Evolutionary conservation across 768 basidiomycete genomes (phyloP), one percentile per base, ranked within the genome.

Genomic region (Lactifluus pinguis): DNA sequence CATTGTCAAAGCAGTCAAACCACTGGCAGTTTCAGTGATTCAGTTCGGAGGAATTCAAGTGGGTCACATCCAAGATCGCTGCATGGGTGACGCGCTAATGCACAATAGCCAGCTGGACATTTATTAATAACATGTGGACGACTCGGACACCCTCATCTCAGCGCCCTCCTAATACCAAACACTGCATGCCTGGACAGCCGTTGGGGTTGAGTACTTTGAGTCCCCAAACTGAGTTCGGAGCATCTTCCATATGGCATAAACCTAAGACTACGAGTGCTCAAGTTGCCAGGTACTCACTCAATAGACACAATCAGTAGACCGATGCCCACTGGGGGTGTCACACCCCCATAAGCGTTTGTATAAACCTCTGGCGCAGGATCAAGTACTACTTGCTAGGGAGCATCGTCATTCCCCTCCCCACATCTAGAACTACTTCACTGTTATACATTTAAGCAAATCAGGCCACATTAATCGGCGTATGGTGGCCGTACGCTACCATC

Each of bases 401-500:
- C 1, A 25, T 25, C 25, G 25, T 25, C 25, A 25, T 25, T 2
- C 25, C 25, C 25, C 25, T 25, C 25, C 25, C 25, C 25, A 25
- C 25, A 25, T 25, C 25, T 25, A 2, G 25, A 25, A 25, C 25
- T 25, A 25, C 25, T 25, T 2, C 25, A 25, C 25, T 25, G 25
- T 25, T 25, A 25, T 25, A 19, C 44, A 8, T 44, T 7, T 5
- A 44, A 19, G n/a, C 9, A 44, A 42, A 44, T 17, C 44, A 9
- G n/a, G n/a, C n/a, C 19, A n/a, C n/a, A 44, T 44, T 44, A 44
- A 19, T 19, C 9, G 44, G n/a, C 4, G 41, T 19, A 19, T n/a
- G 44, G 9, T 19, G n/a, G n/a, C n/a, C 73, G 47, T 68, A 49
- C 30, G 48, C 71, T 13, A 77, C 72, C 3, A 71, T 67, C 14